These are phyloP conservation scores for Pythium biforme DNA, from an alignment of 352 stramenopile species.

Conservation along the genomic window DNA sequence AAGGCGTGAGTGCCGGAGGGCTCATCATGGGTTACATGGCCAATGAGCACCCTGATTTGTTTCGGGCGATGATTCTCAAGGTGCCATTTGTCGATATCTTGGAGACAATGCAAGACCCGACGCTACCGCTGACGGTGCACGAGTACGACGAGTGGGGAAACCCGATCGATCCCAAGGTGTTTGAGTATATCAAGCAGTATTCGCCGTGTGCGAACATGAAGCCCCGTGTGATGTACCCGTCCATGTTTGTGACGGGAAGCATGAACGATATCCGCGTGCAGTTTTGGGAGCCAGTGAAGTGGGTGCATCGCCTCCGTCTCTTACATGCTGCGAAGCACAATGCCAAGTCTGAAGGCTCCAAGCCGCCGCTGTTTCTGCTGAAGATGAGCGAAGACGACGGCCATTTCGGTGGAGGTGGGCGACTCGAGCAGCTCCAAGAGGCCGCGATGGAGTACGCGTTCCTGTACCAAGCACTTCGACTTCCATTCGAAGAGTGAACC, in stretches of 20 bases:
- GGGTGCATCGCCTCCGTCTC: constrained; percentile 70
- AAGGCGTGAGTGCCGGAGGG: constrained; percentile 83
- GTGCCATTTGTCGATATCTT: constrained; percentile 90
- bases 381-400: constrained; percentile 82
- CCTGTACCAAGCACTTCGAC: constrained; percentile 61
- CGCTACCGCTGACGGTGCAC: constrained; percentile 85
- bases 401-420: constrained; percentile 77
- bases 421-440: constrained; percentile 75
- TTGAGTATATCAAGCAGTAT: constrained; percentile 81
- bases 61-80: constrained; percentile 79
- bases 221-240: constrained; percentile 43
- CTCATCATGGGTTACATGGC: constrained; percentile 87
- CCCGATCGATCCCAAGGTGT: constrained; percentile 38
- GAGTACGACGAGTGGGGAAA: constrained; percentile 94
- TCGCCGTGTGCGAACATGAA: constrained; percentile 75
- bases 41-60: constrained; percentile 74
- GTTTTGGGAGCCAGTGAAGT: constrained; percentile 88
- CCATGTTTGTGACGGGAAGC: constrained; percentile 83
- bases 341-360: constrained; percentile 12
- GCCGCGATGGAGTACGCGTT: constrained; percentile 85
- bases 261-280: constrained; percentile 83
- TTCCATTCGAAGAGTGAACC: constrained; percentile 37
- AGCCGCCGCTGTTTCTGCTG: constrained; percentile 41
- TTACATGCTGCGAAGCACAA: constrained; percentile 31
- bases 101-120: constrained; percentile 84